phyloP scores from a whole-genome alignment of 345 rosid genomes.

The Eucalyptus pauciflora region DNA sequence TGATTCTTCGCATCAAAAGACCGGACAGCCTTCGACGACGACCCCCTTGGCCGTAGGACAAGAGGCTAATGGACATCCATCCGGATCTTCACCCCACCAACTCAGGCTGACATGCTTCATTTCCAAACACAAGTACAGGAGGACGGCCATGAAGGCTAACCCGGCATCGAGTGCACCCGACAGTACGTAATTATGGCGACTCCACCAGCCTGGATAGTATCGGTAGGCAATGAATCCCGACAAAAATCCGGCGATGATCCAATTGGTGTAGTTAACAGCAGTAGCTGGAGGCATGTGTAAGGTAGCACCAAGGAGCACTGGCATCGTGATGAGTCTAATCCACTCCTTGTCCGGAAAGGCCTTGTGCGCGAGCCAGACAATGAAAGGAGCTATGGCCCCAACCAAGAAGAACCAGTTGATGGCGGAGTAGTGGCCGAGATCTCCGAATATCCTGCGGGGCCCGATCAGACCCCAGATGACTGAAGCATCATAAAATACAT shows the following conservation, averaged over 20 bases:
- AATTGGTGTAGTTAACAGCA: slow-evolving; percentile 55
- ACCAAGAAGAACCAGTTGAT: slow-evolving; percentile 55
- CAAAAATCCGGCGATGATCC: slow-evolving; percentile 39
- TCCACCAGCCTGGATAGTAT: slow-evolving; percentile 54
- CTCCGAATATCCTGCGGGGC: slow-evolving; percentile 51
- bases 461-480: slow-evolving; percentile 66
- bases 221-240: slow-evolving; percentile 53
- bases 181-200: slow-evolving; percentile 52
- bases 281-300: slow-evolving; percentile 55
- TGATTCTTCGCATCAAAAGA: slow-evolving; percentile 8
- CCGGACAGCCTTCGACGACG: slow-evolving; percentile 25
- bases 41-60: slow-evolving; percentile 42
- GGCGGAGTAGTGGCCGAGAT: slow-evolving; percentile 45
- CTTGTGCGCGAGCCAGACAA: slow-evolving; percentile 47
- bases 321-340: slow-evolving; percentile 44
- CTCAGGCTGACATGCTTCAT: slow-evolving; percentile 22
- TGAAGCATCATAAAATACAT: slow-evolving; percentile 59
- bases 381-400: slow-evolving; percentile 40
- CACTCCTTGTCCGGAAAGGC: slow-evolving; percentile 34
- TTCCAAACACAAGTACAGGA: slow-evolving; percentile 40
- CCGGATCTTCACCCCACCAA: slow-evolving; percentile 51
- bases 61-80: slow-evolving; percentile 51
- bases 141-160: slow-evolving; percentile 56
- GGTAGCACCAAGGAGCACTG: slow-evolving; percentile 40
- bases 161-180: slow-evolving; percentile 65